These are phyloP conservation scores for Rhynchosporium secalis DNA, from an alignment of 2,329 filamentous ascomycete genomes.

Conservation along the genomic window DNA sequence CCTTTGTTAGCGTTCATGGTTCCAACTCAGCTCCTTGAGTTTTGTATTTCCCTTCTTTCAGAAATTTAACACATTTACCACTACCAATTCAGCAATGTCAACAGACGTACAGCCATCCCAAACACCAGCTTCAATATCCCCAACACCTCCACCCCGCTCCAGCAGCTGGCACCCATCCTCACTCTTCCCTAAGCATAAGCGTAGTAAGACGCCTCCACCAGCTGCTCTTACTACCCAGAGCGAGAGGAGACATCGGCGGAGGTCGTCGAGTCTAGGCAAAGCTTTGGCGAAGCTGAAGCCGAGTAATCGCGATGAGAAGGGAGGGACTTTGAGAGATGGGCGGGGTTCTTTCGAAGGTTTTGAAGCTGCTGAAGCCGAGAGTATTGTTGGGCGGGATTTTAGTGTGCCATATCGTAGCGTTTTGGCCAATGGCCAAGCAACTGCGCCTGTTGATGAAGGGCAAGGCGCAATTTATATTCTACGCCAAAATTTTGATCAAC, in stretches of 20 bases:
- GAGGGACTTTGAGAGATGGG: conserved; percentile 9
- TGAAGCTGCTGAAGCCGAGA: neutral
- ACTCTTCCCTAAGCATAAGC: conserved; percentile 9
- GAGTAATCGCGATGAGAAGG: conserved; percentile 13
- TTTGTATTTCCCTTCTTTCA: neutral
- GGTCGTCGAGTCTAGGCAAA: conserved; percentile 8
- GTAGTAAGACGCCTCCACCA: conserved; percentile 8
- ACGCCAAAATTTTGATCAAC: neutral
- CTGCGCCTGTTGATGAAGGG: neutral
- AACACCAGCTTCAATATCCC: conserved; percentile 8
- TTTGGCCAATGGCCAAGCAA: neutral
- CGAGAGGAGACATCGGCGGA: conserved; percentile 4
- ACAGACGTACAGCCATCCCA: conserved; percentile 13
- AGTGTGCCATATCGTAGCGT: neutral
- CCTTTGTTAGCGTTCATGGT: neutral
- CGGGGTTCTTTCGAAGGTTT: neutral
- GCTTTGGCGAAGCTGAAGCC: conserved; percentile 10
- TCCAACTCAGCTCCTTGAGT: neutral
- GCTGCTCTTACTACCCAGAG: conserved; percentile 10
- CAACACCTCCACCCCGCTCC: conserved; percentile 6
- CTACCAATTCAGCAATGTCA: conserved; percentile 13
- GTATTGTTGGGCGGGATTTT: neutral
- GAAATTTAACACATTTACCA: conserved; percentile 6
- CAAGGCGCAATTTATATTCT: neutral
- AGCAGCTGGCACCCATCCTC: conserved; percentile 13